These are phyloP conservation scores for Hyaloperonospora brassicae DNA, from an alignment of 352 stramenopile species.

Conservation along the genomic window DNA sequence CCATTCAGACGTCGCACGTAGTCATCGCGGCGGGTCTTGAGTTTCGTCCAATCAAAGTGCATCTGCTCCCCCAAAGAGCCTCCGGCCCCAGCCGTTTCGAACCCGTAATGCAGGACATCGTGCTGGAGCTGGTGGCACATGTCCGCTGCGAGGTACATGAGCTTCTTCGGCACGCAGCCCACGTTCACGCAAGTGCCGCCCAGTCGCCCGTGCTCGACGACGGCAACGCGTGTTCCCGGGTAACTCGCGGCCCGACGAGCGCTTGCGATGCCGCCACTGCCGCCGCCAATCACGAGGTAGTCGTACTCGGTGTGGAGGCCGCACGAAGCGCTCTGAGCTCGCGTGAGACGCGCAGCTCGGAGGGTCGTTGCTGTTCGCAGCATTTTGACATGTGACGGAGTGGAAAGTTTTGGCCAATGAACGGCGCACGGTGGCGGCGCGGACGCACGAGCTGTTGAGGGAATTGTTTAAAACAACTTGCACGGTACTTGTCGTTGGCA, in stretches of 20 bases:
- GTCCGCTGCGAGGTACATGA: slow-evolving; percentile 88
- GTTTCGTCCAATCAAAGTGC: slow-evolving; percentile 85
- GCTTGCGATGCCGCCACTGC: slow-evolving; percentile 89
- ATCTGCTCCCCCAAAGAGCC: slow-evolving; percentile 30
- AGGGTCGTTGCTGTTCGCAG: slow-evolving; percentile 5
- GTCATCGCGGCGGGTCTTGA: slow-evolving; percentile 90
- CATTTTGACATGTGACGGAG: slow-evolving; percentile 12
- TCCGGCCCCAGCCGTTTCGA: slow-evolving; percentile 33
- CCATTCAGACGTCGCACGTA: slow-evolving; percentile 94
- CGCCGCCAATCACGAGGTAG: slow-evolving; percentile 88
- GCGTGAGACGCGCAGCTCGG: slow-evolving; percentile 12
- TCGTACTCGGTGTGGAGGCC: slow-evolving; percentile 42
- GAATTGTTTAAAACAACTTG: no score
- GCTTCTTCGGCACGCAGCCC: slow-evolving; percentile 99
- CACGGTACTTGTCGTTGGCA: no score
- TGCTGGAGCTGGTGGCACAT: slow-evolving; percentile 50
- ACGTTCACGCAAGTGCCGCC: slow-evolving; percentile 99
- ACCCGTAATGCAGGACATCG: slow-evolving; percentile 52
- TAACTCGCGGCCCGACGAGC: slow-evolving; percentile 84
- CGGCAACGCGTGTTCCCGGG: slow-evolving; percentile 87
- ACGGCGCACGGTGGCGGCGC: no score
- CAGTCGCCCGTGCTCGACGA: slow-evolving; percentile 88
- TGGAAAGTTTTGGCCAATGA: no score
- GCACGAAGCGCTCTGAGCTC: slow-evolving; percentile 11
- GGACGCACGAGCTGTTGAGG: no score